A percentile compares a stretch with the other conserved stretches of the same genome.
Conservation (phyloP, 1,139 yeast species). For the Suhomyces bribrorum region DNA sequence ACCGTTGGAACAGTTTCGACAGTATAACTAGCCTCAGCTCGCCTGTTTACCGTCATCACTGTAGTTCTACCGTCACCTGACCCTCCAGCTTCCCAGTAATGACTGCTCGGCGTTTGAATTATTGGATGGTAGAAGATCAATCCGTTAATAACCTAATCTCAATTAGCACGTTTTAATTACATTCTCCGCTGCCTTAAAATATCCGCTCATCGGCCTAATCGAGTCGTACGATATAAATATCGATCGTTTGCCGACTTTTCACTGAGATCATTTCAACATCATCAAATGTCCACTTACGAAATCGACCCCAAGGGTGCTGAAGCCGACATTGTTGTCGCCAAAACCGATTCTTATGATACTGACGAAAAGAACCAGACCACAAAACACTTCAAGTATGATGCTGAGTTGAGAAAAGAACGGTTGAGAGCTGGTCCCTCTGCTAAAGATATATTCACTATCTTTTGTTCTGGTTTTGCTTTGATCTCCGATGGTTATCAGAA, state of each 20-base stretch:
- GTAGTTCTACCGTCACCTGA: too few relatives aligned
- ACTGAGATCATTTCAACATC: not conserved
- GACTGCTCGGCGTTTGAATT: too few relatives aligned
- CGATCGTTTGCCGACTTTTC: not conserved
- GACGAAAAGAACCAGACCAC: not conserved
- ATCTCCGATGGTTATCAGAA: conserved; percentile 67
- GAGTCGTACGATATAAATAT: conserved; percentile 3
- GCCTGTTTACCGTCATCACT: too few relatives aligned
- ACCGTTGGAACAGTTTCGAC: too few relatives aligned
- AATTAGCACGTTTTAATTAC: too few relatives aligned
- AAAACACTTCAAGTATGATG: conserved; percentile 30
- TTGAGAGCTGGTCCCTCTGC: conserved; percentile 29
- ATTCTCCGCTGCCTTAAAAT: too few relatives aligned
- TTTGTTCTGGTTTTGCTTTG: conserved; percentile 60
- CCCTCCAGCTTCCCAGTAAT: too few relatives aligned
- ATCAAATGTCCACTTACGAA: conserved; percentile 4
- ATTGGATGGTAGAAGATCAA: too few relatives aligned
- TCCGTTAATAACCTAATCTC: too few relatives aligned
- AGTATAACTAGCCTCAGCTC: too few relatives aligned
- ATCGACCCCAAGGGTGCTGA: conserved; percentile 6
- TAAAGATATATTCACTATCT: conserved; percentile 42
- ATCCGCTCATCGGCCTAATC: too few relatives aligned
- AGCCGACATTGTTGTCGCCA: conserved; percentile 3
- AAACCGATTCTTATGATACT: conserved; percentile 8
- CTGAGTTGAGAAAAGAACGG: conserved; percentile 34